These are phyloP conservation scores for Salix dunnii DNA, from an alignment of 345 rosid genomes.

Conservation along the genomic window DNA sequence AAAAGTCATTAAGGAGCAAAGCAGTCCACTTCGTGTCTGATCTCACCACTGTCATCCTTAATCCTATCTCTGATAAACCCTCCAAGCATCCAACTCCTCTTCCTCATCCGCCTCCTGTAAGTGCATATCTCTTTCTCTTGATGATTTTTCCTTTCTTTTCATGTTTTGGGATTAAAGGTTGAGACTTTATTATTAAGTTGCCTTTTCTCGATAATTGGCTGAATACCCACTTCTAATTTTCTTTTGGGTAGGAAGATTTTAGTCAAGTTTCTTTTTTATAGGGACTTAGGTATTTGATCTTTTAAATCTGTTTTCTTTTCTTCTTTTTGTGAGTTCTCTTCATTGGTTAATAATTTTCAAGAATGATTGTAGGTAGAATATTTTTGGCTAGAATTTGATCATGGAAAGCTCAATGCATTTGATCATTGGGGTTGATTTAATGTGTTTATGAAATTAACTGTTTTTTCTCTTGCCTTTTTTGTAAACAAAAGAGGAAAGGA, in stretches of 20 bases:
- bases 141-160: not conserved
- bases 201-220: not conserved
- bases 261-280: not conserved
- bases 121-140: constrained; percentile 9
- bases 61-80: constrained; percentile 88
- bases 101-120: constrained; percentile 31
- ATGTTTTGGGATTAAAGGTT: not conserved
- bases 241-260: not conserved
- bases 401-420: not conserved
- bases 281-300: not conserved
- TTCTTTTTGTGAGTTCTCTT: not conserved
- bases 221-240: not conserved
- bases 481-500: not conserved
- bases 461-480: not conserved
- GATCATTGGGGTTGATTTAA: not conserved
- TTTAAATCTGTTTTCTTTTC: not conserved
- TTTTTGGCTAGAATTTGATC: not conserved
- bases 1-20: constrained; percentile 74
- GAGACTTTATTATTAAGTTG: not conserved
- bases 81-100: constrained; percentile 32
- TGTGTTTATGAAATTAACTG: not conserved
- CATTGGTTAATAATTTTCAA: not conserved
- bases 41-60: constrained; percentile 87
- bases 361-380: not conserved
- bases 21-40: constrained; percentile 92